Conservation (phyloP, 179 eudicot genomes). For the Spinacia oleracea region DNA sequence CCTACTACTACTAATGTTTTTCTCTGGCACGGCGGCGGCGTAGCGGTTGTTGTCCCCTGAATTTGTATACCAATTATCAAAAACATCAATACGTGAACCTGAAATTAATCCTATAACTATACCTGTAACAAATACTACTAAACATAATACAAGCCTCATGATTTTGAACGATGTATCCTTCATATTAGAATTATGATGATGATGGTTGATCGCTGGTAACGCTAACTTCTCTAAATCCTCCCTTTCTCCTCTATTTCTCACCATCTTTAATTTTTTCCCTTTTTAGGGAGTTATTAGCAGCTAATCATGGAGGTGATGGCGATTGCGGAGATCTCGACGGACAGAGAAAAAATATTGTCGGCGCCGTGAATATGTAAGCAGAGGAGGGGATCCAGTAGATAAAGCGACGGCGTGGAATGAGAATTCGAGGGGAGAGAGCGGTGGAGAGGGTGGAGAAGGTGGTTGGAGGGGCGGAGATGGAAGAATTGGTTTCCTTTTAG, state of each 20-base stretch:
- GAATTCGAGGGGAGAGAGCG: too few relatives aligned
- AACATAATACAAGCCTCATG: slow-evolving; percentile 40
- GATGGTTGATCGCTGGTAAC: background rate
- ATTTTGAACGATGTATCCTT: slow-evolving; percentile 53
- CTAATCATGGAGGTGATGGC: background rate
- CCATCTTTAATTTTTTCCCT: background rate
- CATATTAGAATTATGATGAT: background rate
- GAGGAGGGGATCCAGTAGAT: background rate
- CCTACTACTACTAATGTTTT: slow-evolving; percentile 19
- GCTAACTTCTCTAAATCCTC: slow-evolving; percentile 6
- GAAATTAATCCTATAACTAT: slow-evolving; percentile 70
- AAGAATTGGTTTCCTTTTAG: too few relatives aligned
- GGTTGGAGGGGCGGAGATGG: too few relatives aligned
- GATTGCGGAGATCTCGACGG: background rate
- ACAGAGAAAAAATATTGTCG: background rate
- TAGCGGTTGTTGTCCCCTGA: background rate
- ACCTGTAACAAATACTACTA: slow-evolving; percentile 67
- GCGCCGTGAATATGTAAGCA: background rate
- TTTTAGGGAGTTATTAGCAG: background rate
- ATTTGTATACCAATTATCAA: slow-evolving; percentile 28
- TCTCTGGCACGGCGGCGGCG: background rate
- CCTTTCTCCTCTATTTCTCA: background rate
- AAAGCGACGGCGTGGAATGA: too few relatives aligned
- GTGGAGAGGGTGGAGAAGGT: too few relatives aligned
- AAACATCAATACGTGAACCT: slow-evolving; percentile 55